These are phyloP conservation scores for Falciphora oryzae DNA, from an alignment of 2,329 filamentous ascomycete genomes.

Conservation along the genomic window DNA sequence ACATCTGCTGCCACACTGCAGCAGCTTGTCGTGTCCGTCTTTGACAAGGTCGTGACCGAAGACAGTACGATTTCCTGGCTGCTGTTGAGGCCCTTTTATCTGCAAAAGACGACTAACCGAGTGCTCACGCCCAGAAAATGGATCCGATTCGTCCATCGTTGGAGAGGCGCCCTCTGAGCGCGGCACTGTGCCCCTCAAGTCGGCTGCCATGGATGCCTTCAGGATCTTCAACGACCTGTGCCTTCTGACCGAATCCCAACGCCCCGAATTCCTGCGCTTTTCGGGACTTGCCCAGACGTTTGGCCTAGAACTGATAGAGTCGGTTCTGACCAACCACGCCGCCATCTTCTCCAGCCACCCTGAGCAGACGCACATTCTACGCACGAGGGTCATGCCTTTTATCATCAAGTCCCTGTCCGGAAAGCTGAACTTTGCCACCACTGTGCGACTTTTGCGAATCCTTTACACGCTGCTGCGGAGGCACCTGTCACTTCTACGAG, in stretches of 20 bases:
- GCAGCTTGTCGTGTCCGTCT: slow-evolving; percentile 86
- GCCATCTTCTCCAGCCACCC: slow-evolving; percentile 70
- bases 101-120: background rate
- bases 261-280: slow-evolving; percentile 75
- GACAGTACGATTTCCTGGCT: slow-evolving; percentile 54
- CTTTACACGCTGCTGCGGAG: slow-evolving; percentile 74
- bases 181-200: slow-evolving; percentile 59
- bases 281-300: slow-evolving; percentile 74
- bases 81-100: background rate
- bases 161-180: slow-evolving; percentile 64
- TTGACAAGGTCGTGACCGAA: slow-evolving; percentile 82
- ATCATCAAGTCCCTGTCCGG: slow-evolving; percentile 73
- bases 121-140: slow-evolving; percentile 29
- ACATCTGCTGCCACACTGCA: slow-evolving; percentile 95
- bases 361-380: slow-evolving; percentile 75
- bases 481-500: slow-evolving; percentile 67
- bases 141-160: slow-evolving; percentile 48
- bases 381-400: slow-evolving; percentile 74
- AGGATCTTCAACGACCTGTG: slow-evolving; percentile 86
- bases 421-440: slow-evolving; percentile 72
- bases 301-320: slow-evolving; percentile 87
- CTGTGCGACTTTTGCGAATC: slow-evolving; percentile 76
- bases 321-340: slow-evolving; percentile 80
- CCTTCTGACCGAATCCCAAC: slow-evolving; percentile 77
- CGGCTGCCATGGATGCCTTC: slow-evolving; percentile 81